phyloP scores from a whole-genome alignment of 2,329 filamentous ascomycete genomes.

The Colletotrichum incanum region DNA sequence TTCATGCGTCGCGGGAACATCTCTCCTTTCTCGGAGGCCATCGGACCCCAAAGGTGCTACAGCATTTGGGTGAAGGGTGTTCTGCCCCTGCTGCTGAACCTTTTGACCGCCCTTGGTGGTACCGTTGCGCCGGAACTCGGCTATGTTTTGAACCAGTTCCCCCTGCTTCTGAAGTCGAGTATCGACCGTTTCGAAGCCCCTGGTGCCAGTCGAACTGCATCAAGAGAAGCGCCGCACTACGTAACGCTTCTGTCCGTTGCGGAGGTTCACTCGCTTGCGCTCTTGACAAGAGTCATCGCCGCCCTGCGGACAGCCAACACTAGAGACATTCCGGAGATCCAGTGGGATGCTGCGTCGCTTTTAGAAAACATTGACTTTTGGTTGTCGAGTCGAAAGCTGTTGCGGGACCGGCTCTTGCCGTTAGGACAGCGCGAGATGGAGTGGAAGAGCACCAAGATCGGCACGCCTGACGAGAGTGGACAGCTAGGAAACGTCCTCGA shows the following conservation, averaged over 20 bases:
- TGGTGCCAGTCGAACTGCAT: constrained; percentile 66
- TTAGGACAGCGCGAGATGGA: constrained; percentile 81
- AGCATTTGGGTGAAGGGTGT: constrained; percentile 92
- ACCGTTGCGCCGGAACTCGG: constrained; percentile 88
- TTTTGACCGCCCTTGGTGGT: constrained; percentile 85
- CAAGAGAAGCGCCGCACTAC: constrained; percentile 68
- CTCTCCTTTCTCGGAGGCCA: constrained; percentile 83
- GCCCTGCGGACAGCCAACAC: constrained; percentile 76
- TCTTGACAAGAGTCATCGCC: constrained; percentile 81
- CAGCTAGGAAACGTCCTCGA: constrained; percentile 75
- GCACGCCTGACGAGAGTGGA: constrained; percentile 50
- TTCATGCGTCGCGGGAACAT: constrained; percentile 81
- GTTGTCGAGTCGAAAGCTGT: constrained; percentile 77
- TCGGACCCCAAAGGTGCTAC: constrained; percentile 81
- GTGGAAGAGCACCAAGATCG: constrained; percentile 64
- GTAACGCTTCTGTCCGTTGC: constrained; percentile 82
- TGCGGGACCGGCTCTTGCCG: constrained; percentile 82
- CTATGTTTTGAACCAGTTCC: constrained; percentile 91
- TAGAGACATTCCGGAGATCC: constrained; percentile 80
- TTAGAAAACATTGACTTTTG: constrained; percentile 89
- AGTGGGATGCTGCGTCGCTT: constrained; percentile 81
- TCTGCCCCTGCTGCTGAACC: constrained; percentile 89
- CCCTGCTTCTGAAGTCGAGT: constrained; percentile 81
- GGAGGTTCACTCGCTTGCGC: constrained; percentile 84
- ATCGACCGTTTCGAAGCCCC: constrained; percentile 79